Evolutionary conservation across 2,329 filamentous ascomycete species (phyloP).

Genomic region (Aspergillus sclerotialis): DNA sequence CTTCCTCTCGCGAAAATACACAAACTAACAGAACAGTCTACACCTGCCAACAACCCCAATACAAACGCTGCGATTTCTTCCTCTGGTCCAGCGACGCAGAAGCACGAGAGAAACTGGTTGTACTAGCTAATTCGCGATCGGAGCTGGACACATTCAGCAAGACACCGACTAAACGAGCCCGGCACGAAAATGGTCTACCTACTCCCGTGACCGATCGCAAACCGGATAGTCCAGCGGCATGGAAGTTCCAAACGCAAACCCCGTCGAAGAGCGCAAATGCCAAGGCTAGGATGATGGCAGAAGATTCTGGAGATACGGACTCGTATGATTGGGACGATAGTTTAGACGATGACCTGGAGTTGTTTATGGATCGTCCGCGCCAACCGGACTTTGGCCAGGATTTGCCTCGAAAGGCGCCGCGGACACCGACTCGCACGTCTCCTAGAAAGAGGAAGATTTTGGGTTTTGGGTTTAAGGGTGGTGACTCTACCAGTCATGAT

Average conservation of each 20-base stretch:
- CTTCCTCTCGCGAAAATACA: not conserved
- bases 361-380: constrained; percentile 12
- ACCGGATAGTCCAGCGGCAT: constrained; percentile 5
- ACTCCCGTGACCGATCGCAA: constrained; percentile 28
- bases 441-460: constrained; percentile 31
- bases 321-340: constrained; percentile 32
- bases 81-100: constrained; percentile 55
- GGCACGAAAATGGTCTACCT: constrained; percentile 17
- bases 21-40: constrained; percentile 36
- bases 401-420: constrained; percentile 30
- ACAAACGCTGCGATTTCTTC: constrained; percentile 52
- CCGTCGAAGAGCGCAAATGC: constrained; percentile 21
- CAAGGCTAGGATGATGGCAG: constrained; percentile 15
- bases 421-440: constrained; percentile 23
- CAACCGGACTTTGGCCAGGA: constrained; percentile 27
- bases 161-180: constrained; percentile 16
- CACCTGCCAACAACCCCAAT: constrained; percentile 47
- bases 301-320: constrained; percentile 22
- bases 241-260: constrained; percentile 2
- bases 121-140: constrained; percentile 44
- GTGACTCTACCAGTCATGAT: not conserved
- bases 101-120: constrained; percentile 43
- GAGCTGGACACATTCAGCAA: constrained; percentile 29
- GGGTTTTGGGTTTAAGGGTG: constrained; percentile 13
- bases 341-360: constrained; percentile 25